These are phyloP conservation scores for Trichoderma sp. DNA, from an alignment of 2,329 filamentous ascomycete genomes.

Conservation along the genomic window DNA sequence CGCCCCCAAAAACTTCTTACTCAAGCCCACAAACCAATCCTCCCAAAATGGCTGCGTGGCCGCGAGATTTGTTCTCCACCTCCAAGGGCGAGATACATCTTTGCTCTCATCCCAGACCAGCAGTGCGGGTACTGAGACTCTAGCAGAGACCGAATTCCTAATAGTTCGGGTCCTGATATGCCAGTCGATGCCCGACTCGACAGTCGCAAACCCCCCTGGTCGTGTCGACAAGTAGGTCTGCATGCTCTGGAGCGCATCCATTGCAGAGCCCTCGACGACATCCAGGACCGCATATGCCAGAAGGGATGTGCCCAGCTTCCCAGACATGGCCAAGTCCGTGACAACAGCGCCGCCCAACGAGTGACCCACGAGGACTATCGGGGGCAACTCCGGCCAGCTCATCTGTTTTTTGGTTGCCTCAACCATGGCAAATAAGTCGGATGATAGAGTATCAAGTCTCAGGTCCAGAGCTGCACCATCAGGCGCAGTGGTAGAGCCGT, in stretches of 20 bases:
- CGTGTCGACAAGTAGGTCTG: conserved; percentile 82
- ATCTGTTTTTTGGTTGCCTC: conserved; percentile 63
- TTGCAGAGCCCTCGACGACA: conserved; percentile 92
- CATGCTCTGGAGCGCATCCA: conserved; percentile 94
- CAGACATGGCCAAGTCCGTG: conserved; percentile 72
- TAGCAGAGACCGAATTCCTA: conserved; percentile 76
- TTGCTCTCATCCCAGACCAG: conserved; percentile 50
- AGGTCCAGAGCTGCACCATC: conserved; percentile 54
- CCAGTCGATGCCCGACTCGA: conserved; percentile 86
- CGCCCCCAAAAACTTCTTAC: conserved; percentile 78
- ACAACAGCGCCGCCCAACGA: conserved; percentile 90
- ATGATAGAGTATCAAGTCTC: conserved; percentile 66
- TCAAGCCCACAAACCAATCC: conserved; percentile 86
- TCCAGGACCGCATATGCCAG: conserved; percentile 89
- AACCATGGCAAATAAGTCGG: conserved; percentile 70
- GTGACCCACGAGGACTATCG: conserved; percentile 81
- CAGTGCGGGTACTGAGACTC: conserved; percentile 81
- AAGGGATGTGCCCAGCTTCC: conserved; percentile 62
- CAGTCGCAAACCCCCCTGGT: conserved; percentile 71
- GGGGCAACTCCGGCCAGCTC: conserved; percentile 70
- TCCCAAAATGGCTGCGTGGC: conserved; percentile 91
- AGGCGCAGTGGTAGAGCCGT: conserved; percentile 66
- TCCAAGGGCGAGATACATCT: conserved; percentile 55
- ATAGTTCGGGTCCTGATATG: conserved; percentile 86
- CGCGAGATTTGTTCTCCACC: conserved; percentile 81